phyloP scores from a whole-genome alignment of 1,284 basidiomycete genomes.

The Cutaneotrichosporon daszewskae region DNA sequence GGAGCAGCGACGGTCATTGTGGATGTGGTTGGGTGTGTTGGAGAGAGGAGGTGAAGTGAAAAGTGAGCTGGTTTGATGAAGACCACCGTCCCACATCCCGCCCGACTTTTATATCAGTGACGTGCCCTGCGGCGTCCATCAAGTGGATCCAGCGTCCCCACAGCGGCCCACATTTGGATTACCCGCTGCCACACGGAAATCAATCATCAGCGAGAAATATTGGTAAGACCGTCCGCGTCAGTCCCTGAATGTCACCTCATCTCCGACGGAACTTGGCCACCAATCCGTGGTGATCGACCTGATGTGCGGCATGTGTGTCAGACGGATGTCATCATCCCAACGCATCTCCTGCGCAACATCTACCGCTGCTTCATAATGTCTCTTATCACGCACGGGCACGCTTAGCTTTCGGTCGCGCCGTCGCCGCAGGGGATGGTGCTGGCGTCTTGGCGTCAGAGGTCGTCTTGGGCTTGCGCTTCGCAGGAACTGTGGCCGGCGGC shows the following conservation, averaged over 20 bases:
- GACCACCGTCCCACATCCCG: neutral
- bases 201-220: slow-evolving; percentile 3
- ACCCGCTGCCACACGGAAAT: neutral
- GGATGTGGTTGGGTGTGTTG: neutral
- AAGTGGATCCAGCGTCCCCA: no score
- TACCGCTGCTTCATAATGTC: no score
- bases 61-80: neutral
- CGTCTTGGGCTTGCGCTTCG: neutral
- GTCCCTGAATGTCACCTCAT: slow-evolving; percentile 1
- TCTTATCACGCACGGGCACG: neutral
- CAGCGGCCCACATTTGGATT: no score
- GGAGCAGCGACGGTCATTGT: slow-evolving; percentile 12
- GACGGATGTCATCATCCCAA: neutral
- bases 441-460: slow-evolving; percentile 1
- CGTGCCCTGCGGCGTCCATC: neutral
- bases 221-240: slow-evolving; percentile 2
- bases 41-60: neutral
- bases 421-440: no score
- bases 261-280: no score
- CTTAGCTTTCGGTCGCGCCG: neutral
- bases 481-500: neutral
- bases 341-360: no score
- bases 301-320: no score
- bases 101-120: neutral
- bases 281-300: no score